Evolutionary conservation across 1,284 basidiomycete species (phyloP).

Genomic region (Lentinula novae-zelandiae): DNA sequence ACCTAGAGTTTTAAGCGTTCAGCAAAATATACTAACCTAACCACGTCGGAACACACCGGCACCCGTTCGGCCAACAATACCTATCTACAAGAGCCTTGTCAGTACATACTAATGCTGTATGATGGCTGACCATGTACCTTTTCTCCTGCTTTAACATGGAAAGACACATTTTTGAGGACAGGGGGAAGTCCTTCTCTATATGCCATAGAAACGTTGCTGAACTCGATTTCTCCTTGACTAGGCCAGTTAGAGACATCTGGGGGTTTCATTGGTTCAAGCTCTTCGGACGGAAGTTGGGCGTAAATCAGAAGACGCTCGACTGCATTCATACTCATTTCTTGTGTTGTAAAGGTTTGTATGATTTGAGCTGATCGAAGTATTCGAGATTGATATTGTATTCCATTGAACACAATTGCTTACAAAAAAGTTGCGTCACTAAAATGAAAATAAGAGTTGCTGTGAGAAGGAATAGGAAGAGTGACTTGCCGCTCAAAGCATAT

Average conservation of each 20-base stretch:
- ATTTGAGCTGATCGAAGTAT: slow-evolving; percentile 41
- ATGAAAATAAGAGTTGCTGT: not conserved
- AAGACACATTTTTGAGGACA: slow-evolving; percentile 66
- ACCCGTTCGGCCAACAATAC: slow-evolving; percentile 72
- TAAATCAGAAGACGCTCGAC: slow-evolving; percentile 67
- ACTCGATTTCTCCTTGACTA: slow-evolving; percentile 51
- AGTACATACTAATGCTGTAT: not conserved
- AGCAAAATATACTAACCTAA: not conserved
- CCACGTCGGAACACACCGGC: slow-evolving; percentile 38
- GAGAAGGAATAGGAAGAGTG: not conserved
- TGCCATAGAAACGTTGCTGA: slow-evolving; percentile 58
- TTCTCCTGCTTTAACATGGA: slow-evolving; percentile 63
- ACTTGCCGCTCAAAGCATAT: slow-evolving; percentile 57
- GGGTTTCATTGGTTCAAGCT: slow-evolving; percentile 30
- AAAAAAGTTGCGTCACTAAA: slow-evolving; percentile 52
- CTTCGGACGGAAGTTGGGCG: slow-evolving; percentile 49
- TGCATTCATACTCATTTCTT: slow-evolving; percentile 71
- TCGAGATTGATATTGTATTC: not conserved
- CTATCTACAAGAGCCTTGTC: slow-evolving; percentile 40
- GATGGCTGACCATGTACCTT: slow-evolving; percentile 40
- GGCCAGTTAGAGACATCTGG: slow-evolving; percentile 61
- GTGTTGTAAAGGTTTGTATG: slow-evolving; percentile 52
- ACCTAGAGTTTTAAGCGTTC: slow-evolving; percentile 31
- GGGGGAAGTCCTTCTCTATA: slow-evolving; percentile 73
- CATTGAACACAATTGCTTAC: slow-evolving; percentile 29